Conservation (phyloP, 495 filamentous ascomycete genomes). For the Aspergillus sclerotiicarbonarius region DNA sequence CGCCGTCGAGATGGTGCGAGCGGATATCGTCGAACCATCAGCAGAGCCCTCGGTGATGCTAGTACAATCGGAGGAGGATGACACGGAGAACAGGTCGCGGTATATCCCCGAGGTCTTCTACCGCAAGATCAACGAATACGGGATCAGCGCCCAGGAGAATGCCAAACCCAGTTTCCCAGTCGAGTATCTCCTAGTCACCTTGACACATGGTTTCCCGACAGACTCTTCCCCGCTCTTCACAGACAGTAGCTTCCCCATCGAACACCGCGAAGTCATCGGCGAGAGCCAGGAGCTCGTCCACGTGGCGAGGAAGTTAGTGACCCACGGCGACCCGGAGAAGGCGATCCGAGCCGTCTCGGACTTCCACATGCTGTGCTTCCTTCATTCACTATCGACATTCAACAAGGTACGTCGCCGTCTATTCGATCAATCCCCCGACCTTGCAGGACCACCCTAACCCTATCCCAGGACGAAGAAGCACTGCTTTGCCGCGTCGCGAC, state of each 20-base stretch:
- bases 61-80: slow-evolving; percentile 85
- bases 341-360: slow-evolving; percentile 74
- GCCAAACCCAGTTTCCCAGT: slow-evolving; percentile 95
- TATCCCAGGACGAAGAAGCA: slow-evolving; percentile 76
- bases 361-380: slow-evolving; percentile 88
- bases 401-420: slow-evolving; percentile 62
- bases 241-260: slow-evolving; percentile 73
- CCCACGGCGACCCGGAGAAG: slow-evolving; percentile 57
- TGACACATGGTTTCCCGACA: slow-evolving; percentile 95
- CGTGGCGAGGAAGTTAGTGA: slow-evolving; percentile 60
- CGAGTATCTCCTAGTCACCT: slow-evolving; percentile 91
- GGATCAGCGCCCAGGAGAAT: slow-evolving; percentile 92
- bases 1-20: slow-evolving; percentile 93
- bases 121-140: slow-evolving; percentile 92
- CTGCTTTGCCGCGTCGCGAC: slow-evolving; percentile 82
- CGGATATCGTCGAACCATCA: slow-evolving; percentile 92
- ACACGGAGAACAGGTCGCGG: slow-evolving; percentile 62
- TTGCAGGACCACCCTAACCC: slow-evolving; percentile 18
- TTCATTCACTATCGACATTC: slow-evolving; percentile 75
- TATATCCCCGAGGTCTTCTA: slow-evolving; percentile 99
- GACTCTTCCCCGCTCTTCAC: slow-evolving; percentile 71
- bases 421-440: not conserved
- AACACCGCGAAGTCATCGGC: slow-evolving; percentile 83
- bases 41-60: slow-evolving; percentile 93
- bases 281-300: slow-evolving; percentile 71